Base-by-base conservation (phyloP, 805 yeast genomes). In the Vanderwaltozyma tropicalis region DNA sequence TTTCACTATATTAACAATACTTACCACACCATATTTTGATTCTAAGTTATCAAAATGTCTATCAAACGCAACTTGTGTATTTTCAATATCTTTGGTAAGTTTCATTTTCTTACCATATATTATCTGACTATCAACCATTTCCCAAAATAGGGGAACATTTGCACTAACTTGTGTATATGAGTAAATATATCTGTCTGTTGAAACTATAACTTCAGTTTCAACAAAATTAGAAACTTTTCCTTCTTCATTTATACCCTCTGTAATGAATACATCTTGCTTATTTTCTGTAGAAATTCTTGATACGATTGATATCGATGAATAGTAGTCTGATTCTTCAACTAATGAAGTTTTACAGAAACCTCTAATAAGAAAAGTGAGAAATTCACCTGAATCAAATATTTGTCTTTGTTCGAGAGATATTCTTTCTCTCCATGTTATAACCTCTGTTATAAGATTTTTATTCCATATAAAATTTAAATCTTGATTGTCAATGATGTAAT, bases 61-160 rank as follows among this genome's bases (percentile, higher is more conserved):
- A 45, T 81, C 80, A 54, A 89, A 86, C 3, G 89, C 79, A 1
- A 89, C 82, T 52, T 86, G 94, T 0, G 95, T 76, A 11, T 94
- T 89, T 40, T 82, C 94, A 25, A 72, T 60, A 13, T 87, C 78
- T 47, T 95, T 70, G 0, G 88, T 76, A n/a, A 92, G 64, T 26
- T 75, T 74, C 29, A 86, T 78, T 54, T 85, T 89, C 21, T 89
- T 89, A 29, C 82, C 75, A 30, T 87, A 76, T 39, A 92, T 62
- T 10, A 92, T 77, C 38, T 62, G 66, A 24, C 62, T 59, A 31
- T 62, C 67, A 44, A 84, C 95, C 49, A 87, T 89, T 53, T 89
- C 98, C 94, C 95, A 92, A 52, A 85, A 89, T 6, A 92, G 63
- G 0, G 99, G 98, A 1, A 88, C 88, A 21, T 94, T 83, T 3